Conservation (phyloP, 176 grass and related monocot genomes). For the Carex kokanica region DNA sequence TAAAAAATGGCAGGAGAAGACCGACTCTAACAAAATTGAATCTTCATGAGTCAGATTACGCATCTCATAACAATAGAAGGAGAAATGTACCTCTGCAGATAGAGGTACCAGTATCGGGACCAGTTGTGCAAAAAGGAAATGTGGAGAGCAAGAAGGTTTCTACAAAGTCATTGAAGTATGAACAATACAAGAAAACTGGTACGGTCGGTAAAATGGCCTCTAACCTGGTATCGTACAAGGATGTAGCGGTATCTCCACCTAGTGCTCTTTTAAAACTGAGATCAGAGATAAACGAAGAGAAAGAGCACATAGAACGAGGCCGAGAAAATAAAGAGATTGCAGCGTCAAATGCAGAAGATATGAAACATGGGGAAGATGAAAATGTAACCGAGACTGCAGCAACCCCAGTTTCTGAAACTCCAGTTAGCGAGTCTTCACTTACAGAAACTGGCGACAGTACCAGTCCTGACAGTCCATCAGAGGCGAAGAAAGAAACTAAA, state of each 20-base stretch:
- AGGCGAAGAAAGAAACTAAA: conserved; percentile 41
- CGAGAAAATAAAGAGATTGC: conserved; percentile 31
- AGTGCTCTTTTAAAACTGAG: conserved; percentile 69
- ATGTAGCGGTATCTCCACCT: conserved; percentile 82
- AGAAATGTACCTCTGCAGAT: neutral
- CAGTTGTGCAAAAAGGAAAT: neutral
- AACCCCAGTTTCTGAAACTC: conserved; percentile 39
- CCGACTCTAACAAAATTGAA: conserved; percentile 50
- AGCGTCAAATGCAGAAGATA: conserved; percentile 51
- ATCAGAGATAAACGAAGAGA: conserved; percentile 53
- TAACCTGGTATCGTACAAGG: conserved; percentile 90
- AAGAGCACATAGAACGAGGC: conserved; percentile 32
- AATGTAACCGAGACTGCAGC: conserved; percentile 35
- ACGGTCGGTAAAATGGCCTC: conserved; percentile 52
- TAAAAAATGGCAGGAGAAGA: conserved; percentile 50
- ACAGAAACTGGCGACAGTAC: conserved; percentile 47
- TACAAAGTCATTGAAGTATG: conserved; percentile 5
- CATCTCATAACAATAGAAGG: conserved; percentile 22
- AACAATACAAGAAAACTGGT: conserved; percentile 17
- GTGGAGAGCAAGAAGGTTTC: neutral
- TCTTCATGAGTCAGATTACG: conserved; percentile 38
- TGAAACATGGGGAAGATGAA: conserved; percentile 37
- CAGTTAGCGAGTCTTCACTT: conserved; percentile 18
- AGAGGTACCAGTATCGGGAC: neutral
- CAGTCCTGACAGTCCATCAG: conserved; percentile 38